Evolutionary conservation across 352 stramenopile species (phyloP).

Genomic region (Phytopythium sindhum): DNA sequence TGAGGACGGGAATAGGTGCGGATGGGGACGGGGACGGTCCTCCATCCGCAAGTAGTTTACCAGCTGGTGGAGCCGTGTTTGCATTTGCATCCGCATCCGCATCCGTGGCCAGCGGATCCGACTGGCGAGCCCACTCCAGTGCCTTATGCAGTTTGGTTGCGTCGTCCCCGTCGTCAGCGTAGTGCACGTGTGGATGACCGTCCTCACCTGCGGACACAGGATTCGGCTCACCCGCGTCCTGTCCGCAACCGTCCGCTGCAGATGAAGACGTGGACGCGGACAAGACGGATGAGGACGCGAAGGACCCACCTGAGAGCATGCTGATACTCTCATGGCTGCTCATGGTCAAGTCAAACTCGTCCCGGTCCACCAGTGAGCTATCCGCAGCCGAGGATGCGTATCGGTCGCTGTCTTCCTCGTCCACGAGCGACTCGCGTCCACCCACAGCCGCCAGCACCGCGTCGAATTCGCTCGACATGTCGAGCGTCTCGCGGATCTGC

Average conservation of each 20-base stretch:
- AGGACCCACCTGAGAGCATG: slow-evolving; percentile 13
- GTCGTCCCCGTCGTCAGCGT: slow-evolving; percentile 19
- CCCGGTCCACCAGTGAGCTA: not conserved
- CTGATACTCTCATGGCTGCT: slow-evolving; percentile 9
- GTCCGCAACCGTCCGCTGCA: slow-evolving; percentile 12
- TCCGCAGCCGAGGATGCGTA: not conserved
- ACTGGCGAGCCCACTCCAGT: slow-evolving; percentile 29
- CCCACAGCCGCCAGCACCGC: slow-evolving; percentile 35
- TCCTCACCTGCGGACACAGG: slow-evolving; percentile 14
- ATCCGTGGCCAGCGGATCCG: slow-evolving; percentile 13
- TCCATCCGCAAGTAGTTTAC: not conserved
- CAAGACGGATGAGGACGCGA: slow-evolving; percentile 26
- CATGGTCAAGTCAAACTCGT: slow-evolving; percentile 2
- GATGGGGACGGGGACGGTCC: not conserved
- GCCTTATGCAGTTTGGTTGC: slow-evolving; percentile 27
- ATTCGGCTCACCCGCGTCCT: slow-evolving; percentile 31
- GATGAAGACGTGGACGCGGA: slow-evolving; percentile 17
- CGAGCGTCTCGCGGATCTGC: slow-evolving; percentile 46
- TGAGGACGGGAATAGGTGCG: slow-evolving; percentile 15
- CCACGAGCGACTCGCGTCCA: slow-evolving; percentile 1
- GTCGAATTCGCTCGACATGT: slow-evolving; percentile 47
- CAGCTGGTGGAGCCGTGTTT: not conserved
- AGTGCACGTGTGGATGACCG: slow-evolving; percentile 22
- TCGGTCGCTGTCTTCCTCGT: not conserved
- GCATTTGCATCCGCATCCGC: not conserved